Evolutionary conservation across 208 protist genomes (phyloP).

Genomic region (Wallacemonas collosoma): DNA sequence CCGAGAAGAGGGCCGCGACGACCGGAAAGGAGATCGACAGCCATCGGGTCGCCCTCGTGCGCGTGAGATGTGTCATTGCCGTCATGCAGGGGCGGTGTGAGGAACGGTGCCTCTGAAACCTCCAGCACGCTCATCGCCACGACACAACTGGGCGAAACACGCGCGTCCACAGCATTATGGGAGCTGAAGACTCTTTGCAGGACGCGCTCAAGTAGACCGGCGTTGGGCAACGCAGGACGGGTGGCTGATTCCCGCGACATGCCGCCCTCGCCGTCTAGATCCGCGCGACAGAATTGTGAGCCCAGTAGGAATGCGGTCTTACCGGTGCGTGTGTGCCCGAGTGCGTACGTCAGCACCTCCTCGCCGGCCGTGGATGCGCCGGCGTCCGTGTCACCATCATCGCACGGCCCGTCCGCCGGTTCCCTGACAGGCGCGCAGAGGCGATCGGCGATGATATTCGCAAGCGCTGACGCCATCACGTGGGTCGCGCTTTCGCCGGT

Average conservation of each 20-base stretch:
- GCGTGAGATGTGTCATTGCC: background rate
- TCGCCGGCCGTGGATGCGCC: background rate
- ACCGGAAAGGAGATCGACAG: slow-evolving; percentile 20
- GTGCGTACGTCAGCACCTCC: slow-evolving; percentile 23
- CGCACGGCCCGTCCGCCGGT: too few relatives aligned
- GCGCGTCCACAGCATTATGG: too few relatives aligned
- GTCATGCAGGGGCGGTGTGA: background rate
- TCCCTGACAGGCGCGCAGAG: too few relatives aligned
- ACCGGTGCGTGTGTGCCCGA: slow-evolving; percentile 17
- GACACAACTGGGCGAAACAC: background rate
- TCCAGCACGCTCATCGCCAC: slow-evolving; percentile 27
- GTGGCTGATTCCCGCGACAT: background rate
- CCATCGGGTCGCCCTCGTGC: background rate
- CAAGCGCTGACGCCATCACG: too few relatives aligned
- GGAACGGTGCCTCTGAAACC: slow-evolving; percentile 1
- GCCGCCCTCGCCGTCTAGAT: background rate
- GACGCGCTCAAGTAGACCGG: slow-evolving; percentile 8
- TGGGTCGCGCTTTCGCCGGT: too few relatives aligned
- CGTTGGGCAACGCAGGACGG: background rate
- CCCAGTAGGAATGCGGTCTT: slow-evolving; percentile 22
- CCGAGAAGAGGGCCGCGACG: slow-evolving; percentile 4
- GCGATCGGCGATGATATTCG: too few relatives aligned
- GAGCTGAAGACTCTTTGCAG: background rate
- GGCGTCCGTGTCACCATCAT: background rate
- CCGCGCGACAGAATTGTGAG: background rate